These are phyloP conservation scores for Inga oerstediana DNA, from an alignment of 306 rosid genomes.

Conservation along the genomic window DNA sequence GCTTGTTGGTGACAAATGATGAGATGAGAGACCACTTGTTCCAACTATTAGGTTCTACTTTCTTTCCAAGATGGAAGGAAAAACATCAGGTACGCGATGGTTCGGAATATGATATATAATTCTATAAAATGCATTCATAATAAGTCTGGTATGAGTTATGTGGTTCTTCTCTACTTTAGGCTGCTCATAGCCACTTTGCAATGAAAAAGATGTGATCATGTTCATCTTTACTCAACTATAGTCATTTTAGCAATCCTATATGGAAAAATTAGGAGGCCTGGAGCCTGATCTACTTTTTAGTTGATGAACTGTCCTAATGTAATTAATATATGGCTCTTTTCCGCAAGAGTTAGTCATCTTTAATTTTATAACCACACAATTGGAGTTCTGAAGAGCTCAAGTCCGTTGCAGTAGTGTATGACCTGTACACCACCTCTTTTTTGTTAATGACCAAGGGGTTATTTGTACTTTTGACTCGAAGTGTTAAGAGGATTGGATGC, in stretches of 20 bases:
- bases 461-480: constrained; percentile 8
- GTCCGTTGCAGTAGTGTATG: constrained; percentile 12
- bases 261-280: neutral
- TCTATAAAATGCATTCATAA: constrained; percentile 23
- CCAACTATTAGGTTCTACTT: constrained; percentile 84
- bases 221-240: constrained; percentile 13
- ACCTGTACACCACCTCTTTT: constrained; percentile 11
- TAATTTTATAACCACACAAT: neutral
- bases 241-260: neutral
- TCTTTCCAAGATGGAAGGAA: constrained; percentile 98
- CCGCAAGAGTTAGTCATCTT: neutral
- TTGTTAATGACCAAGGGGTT: constrained; percentile 3
- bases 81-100: constrained; percentile 76
- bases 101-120: constrained; percentile 17
- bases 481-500: constrained; percentile 11
- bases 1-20: constrained; percentile 87
- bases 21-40: constrained; percentile 98
- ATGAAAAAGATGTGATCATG: neutral
- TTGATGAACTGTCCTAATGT: neutral
- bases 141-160: neutral
- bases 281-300: neutral
- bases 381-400: constrained; percentile 6
- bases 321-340: neutral
- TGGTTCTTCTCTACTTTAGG: constrained; percentile 10
- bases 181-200: constrained; percentile 10